Conservation (phyloP, 192 early-diverging fungal species). For the Lobosporangium transversale region DNA sequence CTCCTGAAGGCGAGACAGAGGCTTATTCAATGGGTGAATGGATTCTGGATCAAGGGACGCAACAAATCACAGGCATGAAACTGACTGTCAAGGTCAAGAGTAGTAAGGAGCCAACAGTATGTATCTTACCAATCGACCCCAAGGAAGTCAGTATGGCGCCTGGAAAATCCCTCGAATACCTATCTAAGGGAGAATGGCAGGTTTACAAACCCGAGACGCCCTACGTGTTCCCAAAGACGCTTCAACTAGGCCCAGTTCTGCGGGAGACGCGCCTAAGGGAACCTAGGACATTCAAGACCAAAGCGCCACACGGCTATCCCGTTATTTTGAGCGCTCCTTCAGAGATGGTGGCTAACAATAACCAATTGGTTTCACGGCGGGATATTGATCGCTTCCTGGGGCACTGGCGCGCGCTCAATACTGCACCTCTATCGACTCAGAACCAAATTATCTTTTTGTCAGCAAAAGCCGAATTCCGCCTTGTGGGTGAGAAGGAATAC, state of each 20-base stretch:
- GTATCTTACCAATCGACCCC: slow-evolving; percentile 37
- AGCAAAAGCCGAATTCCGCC: slow-evolving; percentile 49
- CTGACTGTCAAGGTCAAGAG: slow-evolving; percentile 44
- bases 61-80: slow-evolving; percentile 48
- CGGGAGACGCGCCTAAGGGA: slow-evolving; percentile 27
- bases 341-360: slow-evolving; percentile 49
- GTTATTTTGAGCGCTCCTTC: slow-evolving; percentile 28
- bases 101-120: slow-evolving; percentile 22
- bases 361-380: slow-evolving; percentile 24
- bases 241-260: slow-evolving; percentile 34
- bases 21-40: slow-evolving; percentile 56
- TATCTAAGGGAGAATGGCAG: slow-evolving; percentile 46
- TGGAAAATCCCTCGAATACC: slow-evolving; percentile 26
- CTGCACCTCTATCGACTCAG: slow-evolving; percentile 33
- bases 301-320: slow-evolving; percentile 21
- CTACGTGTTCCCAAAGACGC: slow-evolving; percentile 53
- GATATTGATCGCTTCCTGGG: slow-evolving; percentile 57
- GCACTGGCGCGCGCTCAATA: slow-evolving; percentile 55
- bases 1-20: neutral
- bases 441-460: slow-evolving; percentile 33
- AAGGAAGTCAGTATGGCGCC: slow-evolving; percentile 21
- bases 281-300: slow-evolving; percentile 48
- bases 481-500: slow-evolving; percentile 57
- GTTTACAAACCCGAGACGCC: slow-evolving; percentile 48
- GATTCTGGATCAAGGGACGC: slow-evolving; percentile 40